Evolutionary conservation across 2,329 filamentous ascomycete species (phyloP).

Genomic region (Penicillium sp.): DNA sequence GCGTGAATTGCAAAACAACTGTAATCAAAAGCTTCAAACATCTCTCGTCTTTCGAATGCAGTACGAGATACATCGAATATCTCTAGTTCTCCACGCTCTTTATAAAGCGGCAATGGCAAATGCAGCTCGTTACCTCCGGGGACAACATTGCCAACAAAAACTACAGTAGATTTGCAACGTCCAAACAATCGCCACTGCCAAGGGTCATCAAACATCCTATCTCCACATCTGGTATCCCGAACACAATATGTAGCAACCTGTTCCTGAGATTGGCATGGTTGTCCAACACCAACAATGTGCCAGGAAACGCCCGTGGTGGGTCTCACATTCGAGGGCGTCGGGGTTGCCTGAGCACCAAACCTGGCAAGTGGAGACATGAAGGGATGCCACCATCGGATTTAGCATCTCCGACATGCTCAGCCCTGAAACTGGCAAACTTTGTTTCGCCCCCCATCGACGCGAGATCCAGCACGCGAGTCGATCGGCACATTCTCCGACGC

Average conservation of each 20-base stretch:
- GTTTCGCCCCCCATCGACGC: constrained; percentile 5
- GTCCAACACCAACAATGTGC: neutral
- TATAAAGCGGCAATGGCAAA: neutral
- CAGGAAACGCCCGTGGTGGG: constrained; percentile 1
- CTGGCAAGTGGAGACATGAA: constrained; percentile 9
- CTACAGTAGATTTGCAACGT: neutral
- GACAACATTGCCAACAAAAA: neutral
- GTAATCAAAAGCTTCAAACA: neutral
- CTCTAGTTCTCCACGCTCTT: neutral
- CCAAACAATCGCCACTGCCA: neutral
- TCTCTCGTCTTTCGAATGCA: neutral
- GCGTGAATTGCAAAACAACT: neutral
- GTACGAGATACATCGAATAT: too few species aligned
- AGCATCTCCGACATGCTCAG: constrained; percentile 7
- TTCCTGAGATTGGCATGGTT: neutral
- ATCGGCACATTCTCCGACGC: constrained; percentile 14
- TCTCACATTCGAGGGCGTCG: constrained; percentile 2
- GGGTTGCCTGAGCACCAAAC: constrained; percentile 14
- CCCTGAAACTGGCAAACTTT: constrained; percentile 7
- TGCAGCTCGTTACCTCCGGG: neutral
- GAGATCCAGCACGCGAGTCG: constrained; percentile 16
- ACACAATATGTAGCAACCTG: neutral
- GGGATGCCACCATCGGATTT: neutral
- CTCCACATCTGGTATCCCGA: neutral
- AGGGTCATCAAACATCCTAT: neutral